phyloP scores from a whole-genome alignment of 2,329 filamentous ascomycete genomes.

The Knufia fluminis region DNA sequence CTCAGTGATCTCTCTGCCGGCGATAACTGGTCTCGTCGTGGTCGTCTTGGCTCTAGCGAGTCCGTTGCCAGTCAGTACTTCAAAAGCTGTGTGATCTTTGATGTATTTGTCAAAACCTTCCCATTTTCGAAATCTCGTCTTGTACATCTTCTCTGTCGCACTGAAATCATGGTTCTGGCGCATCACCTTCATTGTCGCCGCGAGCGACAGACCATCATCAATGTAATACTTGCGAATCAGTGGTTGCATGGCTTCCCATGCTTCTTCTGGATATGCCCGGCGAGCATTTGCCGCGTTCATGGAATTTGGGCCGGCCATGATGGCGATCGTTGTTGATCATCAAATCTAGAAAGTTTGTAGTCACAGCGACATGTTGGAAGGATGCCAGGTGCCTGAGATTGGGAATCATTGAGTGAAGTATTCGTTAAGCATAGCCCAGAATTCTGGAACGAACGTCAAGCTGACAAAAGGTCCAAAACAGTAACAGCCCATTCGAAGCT shows the following conservation, averaged over 20 bases:
- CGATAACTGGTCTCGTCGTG: not conserved
- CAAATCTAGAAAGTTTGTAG: too few relatives aligned
- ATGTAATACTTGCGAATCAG: slow-evolving; percentile 7
- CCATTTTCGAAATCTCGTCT: not conserved
- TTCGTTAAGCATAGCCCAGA: not conserved
- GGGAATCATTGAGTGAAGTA: too few relatives aligned
- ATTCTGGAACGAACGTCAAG: too few relatives aligned
- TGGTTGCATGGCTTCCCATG: slow-evolving; percentile 3
- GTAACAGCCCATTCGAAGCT: too few relatives aligned
- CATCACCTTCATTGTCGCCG: not conserved
- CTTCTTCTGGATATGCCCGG: slow-evolving; percentile 4
- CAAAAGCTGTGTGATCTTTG: slow-evolving; percentile 2
- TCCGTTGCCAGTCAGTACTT: not conserved
- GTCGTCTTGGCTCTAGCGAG: not conserved
- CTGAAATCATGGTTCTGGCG: not conserved
- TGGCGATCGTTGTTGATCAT: not conserved
- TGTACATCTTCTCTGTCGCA: slow-evolving; percentile 8
- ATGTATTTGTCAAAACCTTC: not conserved
- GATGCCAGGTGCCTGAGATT: too few relatives aligned
- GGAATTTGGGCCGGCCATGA: slow-evolving; percentile 3
- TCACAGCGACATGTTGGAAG: too few relatives aligned
- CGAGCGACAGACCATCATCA: slow-evolving; percentile 1
- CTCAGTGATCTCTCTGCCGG: not conserved
- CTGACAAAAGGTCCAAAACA: slow-evolving; percentile 4
- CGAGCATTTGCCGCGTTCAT: slow-evolving; percentile 2